Evolutionary conservation across 2,329 filamentous ascomycete species (phyloP).

Genomic region (Xenoacremonium recifei): DNA sequence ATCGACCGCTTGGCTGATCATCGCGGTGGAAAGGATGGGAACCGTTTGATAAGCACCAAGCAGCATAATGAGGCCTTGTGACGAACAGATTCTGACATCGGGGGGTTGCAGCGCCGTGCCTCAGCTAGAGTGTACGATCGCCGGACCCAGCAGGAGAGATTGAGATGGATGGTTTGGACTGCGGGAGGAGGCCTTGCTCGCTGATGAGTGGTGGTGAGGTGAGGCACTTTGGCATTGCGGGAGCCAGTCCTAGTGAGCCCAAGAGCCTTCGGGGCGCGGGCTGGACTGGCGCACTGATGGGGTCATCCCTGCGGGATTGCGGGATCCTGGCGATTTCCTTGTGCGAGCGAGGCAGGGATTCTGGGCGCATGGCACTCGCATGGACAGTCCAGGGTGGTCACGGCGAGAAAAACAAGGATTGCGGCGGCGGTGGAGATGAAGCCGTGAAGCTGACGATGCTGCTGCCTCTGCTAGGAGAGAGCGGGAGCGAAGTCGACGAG

Average conservation of each 20-base stretch:
- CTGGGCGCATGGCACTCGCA: conserved; percentile 14
- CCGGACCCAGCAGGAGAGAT: conserved; percentile 23
- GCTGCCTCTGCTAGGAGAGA: conserved; percentile 12
- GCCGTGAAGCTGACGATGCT: conserved; percentile 6
- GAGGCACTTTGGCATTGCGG: conserved; percentile 21
- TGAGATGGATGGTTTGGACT: neutral
- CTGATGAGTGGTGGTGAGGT: conserved; percentile 8
- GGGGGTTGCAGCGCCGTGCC: conserved; percentile 17
- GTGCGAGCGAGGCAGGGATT: conserved; percentile 1
- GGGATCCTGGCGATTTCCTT: too few species aligned
- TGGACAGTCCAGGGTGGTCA: conserved; percentile 6
- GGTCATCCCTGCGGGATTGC: conserved; percentile 1
- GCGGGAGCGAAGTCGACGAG: conserved; percentile 8
- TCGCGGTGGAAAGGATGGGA: neutral
- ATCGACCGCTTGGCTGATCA: too few species aligned
- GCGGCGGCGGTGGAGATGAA: neutral
- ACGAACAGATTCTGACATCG: conserved; percentile 3
- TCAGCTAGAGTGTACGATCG: conserved; percentile 29
- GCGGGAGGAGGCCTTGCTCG: conserved; percentile 18
- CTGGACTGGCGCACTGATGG: too few species aligned
- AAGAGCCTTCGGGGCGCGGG: conserved; percentile 1
- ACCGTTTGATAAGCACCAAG: too few species aligned
- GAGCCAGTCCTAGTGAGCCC: conserved; percentile 23
- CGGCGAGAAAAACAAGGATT: neutral
- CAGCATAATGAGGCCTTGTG: neutral